These are phyloP conservation scores for Trichoderma lentiforme DNA, from an alignment of 2,329 filamentous ascomycete species.

Conservation along the genomic window DNA sequence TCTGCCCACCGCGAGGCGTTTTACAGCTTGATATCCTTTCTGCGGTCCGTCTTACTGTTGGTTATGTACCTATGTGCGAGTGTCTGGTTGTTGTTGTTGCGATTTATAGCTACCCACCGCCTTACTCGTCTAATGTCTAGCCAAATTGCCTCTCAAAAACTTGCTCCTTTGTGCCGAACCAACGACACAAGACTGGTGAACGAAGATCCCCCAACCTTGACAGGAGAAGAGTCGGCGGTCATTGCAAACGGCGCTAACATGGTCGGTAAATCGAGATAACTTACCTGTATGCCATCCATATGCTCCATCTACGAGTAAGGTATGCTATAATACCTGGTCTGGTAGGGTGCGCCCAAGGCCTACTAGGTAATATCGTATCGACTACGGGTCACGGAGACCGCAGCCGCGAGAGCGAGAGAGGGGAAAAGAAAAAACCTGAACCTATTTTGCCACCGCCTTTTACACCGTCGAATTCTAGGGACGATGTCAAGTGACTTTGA, in stretches of 20 bases:
- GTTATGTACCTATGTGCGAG: neutral
- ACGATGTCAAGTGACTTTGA: conserved; percentile 16
- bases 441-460: conserved; percentile 13
- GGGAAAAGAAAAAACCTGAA: neutral
- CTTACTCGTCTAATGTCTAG: neutral
- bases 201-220: conserved; percentile 3
- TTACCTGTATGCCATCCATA: neutral
- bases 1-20: neutral
- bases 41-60: neutral
- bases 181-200: neutral
- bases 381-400: conserved; percentile 1
- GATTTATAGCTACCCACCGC: neutral
- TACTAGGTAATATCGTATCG: neutral
- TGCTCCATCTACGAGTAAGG: neutral
- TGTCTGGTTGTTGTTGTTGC: neutral
- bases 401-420: neutral
- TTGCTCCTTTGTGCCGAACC: neutral
- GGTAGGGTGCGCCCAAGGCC: neutral
- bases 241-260: neutral
- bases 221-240: neutral
- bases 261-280: conserved; percentile 16
- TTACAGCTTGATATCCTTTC: neutral
- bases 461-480: conserved; percentile 11
- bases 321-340: neutral
- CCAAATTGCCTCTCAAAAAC: neutral